Base-by-base conservation (phyloP, 2,329 filamentous ascomycete genomes). In the Neoarthrinium moseri region DNA sequence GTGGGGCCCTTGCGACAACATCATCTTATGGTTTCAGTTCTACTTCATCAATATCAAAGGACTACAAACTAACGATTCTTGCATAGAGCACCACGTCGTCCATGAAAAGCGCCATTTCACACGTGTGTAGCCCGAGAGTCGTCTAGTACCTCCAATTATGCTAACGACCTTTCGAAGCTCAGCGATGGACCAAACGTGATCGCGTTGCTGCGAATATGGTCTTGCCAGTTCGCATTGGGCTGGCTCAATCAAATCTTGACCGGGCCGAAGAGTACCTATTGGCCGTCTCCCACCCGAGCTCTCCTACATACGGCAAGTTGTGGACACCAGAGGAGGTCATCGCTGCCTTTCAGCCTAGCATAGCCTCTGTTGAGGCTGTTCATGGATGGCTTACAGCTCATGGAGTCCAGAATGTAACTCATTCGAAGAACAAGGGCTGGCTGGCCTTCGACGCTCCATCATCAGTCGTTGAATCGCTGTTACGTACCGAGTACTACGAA, bases 401-500 rank as follows among this genome's bases (percentile, higher is more conserved):
- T 30, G 46, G 33, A 11, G 46, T 48, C 29, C 5, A n/a, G 5
- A 21, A 35, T 21, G 46, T 48, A 18, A 48, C 46, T 2, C 46
- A 42, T 22, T 48, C 46, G 4, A 43, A 48, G 13, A 49, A 49
- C 44, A 49, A 58, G 47, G 57, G 59, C 39, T 65, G 61, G 62
- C 39, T 66, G 17, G 56, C 59, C 35, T 60, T 65, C 34, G 58
- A 64, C 45, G 58, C 57, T 17, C 54, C 50, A 20, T 54, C 54
- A 7, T 43, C 48, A 15, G 59, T 65, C 43, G 57, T 55, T 6
- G 63, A 66, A 23, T 13, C 29, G 23, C 53, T 65, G 5, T 48
- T 66, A 23, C 55, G 56, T 39, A 61, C 61, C 6, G 54, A 60
- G 29, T 65, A 61, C 49, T 51, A 63, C 45, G 50, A 57, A 20